phyloP scores from a whole-genome alignment of 2,329 filamentous ascomycete genomes.

The Neodidymelliopsis sp. region DNA sequence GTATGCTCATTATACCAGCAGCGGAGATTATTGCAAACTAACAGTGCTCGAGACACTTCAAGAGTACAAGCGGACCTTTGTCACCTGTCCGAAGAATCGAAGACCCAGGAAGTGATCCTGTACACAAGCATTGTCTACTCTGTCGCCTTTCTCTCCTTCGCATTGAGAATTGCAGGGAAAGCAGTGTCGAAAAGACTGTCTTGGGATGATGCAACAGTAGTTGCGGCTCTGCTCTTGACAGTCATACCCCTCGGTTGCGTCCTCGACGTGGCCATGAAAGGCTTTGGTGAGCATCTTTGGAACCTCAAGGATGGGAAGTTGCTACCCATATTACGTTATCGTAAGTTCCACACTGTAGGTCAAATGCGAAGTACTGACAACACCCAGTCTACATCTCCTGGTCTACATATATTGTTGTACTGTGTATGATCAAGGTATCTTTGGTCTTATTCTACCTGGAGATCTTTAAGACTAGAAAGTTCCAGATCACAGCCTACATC shows the following conservation, averaged over 20 bases:
- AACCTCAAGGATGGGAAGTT: constrained; percentile 26
- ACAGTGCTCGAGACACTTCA: constrained; percentile 13
- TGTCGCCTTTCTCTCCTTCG: constrained; percentile 23
- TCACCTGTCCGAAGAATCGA: constrained; percentile 28
- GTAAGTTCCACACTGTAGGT: constrained; percentile 9
- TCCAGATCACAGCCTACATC: constrained; percentile 21
- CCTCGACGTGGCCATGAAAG: constrained; percentile 27
- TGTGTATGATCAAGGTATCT: constrained; percentile 34
- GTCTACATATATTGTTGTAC: constrained; percentile 27
- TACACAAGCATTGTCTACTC: constrained; percentile 24
- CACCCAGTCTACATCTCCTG: constrained; percentile 27
- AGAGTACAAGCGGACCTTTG: constrained; percentile 32
- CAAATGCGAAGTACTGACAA: background rate
- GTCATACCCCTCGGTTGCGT: constrained; percentile 23
- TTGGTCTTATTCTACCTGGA: constrained; percentile 38
- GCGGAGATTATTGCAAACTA: background rate
- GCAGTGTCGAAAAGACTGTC: constrained; percentile 20
- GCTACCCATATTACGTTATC: constrained; percentile 22
- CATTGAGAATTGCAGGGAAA: constrained; percentile 19
- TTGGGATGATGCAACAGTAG: constrained; percentile 23
- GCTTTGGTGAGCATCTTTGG: constrained; percentile 38
- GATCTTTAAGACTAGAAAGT: constrained; percentile 29
- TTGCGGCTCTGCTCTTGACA: constrained; percentile 13
- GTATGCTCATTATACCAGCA: constrained; percentile 5
- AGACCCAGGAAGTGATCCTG: constrained; percentile 19